Conservation (phyloP, 768 basidiomycete species). For the Trametes coccinea region DNA sequence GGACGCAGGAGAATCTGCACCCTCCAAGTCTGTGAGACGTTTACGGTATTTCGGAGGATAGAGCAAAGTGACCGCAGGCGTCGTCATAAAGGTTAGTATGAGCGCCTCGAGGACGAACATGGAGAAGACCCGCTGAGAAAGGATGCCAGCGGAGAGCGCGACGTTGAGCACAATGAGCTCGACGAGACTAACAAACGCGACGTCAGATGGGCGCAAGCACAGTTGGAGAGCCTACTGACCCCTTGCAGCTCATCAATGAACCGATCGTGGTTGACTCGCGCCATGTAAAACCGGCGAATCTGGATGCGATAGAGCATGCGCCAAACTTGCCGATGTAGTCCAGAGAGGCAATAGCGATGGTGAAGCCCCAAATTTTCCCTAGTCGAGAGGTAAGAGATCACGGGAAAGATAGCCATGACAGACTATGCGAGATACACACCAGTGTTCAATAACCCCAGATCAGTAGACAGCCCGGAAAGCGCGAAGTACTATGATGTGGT, state of each 20-base stretch:
- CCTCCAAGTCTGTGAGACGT: slow-evolving; percentile 26
- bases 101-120: slow-evolving; percentile 87
- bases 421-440: slow-evolving; percentile 35
- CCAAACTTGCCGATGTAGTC: slow-evolving; percentile 82
- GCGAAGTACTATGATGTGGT: slow-evolving; percentile 62
- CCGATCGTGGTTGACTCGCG: slow-evolving; percentile 86
- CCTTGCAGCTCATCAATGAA: slow-evolving; percentile 88
- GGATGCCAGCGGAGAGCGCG: slow-evolving; percentile 67
- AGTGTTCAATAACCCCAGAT: slow-evolving; percentile 73
- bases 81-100: slow-evolving; percentile 80
- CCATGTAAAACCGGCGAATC: slow-evolving; percentile 59
- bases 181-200: slow-evolving; percentile 50
- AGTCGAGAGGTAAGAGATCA: too few species aligned
- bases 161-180: slow-evolving; percentile 93
- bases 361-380: slow-evolving; percentile 74
- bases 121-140: slow-evolving; percentile 70
- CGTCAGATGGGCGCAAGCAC: background rate
- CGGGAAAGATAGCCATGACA: background rate
- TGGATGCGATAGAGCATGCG: slow-evolving; percentile 63
- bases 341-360: slow-evolving; percentile 68
- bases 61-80: slow-evolving; percentile 74
- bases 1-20: slow-evolving; percentile 12
- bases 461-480: slow-evolving; percentile 75
- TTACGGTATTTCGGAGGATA: slow-evolving; percentile 68
- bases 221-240: slow-evolving; percentile 43